Evolutionary conservation across 331 rosid genomes (phyloP).

Genomic region (Quercus tomentella): DNA sequence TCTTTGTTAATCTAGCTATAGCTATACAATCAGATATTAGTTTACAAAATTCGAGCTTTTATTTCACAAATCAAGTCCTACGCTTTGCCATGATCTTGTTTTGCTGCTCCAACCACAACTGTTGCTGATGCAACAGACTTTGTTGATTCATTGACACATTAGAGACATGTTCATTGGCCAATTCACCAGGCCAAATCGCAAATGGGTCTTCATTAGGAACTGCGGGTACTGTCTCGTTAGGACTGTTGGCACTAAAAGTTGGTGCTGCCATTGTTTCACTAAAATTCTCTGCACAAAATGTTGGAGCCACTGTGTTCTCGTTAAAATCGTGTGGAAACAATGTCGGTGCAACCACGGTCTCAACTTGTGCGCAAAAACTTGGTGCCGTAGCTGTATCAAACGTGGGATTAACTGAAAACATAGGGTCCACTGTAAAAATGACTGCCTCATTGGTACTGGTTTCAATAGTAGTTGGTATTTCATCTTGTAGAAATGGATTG

Average conservation of each 20-base stretch:
- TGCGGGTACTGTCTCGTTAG: background rate
- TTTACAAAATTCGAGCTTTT: background rate
- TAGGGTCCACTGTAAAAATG: background rate
- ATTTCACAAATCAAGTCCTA: conserved; percentile 15
- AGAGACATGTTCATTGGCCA: background rate
- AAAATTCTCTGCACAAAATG: background rate
- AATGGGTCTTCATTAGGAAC: conserved; percentile 43
- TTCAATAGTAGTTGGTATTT: background rate
- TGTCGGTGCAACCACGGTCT: background rate
- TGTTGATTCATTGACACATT: conserved; percentile 32
- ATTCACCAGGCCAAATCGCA: conserved; percentile 25
- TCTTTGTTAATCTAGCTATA: background rate
- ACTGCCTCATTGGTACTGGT: background rate
- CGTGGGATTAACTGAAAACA: background rate
- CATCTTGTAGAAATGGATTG: conserved; percentile 72
- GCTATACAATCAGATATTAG: background rate
- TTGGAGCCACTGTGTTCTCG: conserved; percentile 9
- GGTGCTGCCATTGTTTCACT: background rate
- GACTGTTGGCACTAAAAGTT: background rate
- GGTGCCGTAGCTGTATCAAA: background rate
- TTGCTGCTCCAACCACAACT: conserved; percentile 71
- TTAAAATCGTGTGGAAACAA: background rate
- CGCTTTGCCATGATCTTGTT: conserved; percentile 67
- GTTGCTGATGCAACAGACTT: conserved; percentile 40
- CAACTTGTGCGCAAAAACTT: background rate